Conservation (phyloP, 192 early-diverging fungal genomes). For the Paraglomus brasilianum region DNA sequence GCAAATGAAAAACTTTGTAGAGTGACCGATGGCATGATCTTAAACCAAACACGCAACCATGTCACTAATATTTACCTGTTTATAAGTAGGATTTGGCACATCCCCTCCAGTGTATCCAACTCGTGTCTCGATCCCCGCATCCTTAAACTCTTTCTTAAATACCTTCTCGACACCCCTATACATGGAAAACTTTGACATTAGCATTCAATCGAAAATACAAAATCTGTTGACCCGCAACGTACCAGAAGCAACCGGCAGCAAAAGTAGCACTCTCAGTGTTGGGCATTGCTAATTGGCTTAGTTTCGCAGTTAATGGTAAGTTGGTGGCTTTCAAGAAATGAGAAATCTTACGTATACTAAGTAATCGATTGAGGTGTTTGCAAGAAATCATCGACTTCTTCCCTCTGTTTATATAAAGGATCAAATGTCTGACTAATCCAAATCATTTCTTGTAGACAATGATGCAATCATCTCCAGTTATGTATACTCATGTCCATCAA, state of each 20-base stretch:
- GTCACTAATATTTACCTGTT: constrained; percentile 38
- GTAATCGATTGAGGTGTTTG: too few species aligned
- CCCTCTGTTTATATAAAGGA: too few species aligned
- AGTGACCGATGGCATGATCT: background rate
- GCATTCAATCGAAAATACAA: background rate
- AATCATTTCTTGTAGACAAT: too few species aligned
- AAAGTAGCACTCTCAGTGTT: constrained; percentile 68
- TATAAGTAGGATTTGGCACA: constrained; percentile 45
- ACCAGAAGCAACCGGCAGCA: constrained; percentile 96
- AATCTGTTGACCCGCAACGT: background rate
- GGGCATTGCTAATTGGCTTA: too few species aligned
- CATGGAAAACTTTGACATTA: background rate
- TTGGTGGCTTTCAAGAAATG: too few species aligned
- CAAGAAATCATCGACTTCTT: too few species aligned
- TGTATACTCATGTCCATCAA: too few species aligned
- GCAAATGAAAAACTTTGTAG: background rate
- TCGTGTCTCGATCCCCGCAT: constrained; percentile 42
- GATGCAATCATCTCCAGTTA: too few species aligned
- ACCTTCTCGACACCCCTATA: constrained; percentile 59
- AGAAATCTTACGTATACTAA: too few species aligned
- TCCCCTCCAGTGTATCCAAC: constrained; percentile 60
- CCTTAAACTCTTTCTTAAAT: constrained; percentile 51
- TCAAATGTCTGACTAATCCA: too few species aligned
- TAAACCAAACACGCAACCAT: background rate
- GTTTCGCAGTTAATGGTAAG: too few species aligned